Evolutionary conservation across 805 yeast genomes (phyloP).

Genomic region (Brettanomyces naardenensis): DNA sequence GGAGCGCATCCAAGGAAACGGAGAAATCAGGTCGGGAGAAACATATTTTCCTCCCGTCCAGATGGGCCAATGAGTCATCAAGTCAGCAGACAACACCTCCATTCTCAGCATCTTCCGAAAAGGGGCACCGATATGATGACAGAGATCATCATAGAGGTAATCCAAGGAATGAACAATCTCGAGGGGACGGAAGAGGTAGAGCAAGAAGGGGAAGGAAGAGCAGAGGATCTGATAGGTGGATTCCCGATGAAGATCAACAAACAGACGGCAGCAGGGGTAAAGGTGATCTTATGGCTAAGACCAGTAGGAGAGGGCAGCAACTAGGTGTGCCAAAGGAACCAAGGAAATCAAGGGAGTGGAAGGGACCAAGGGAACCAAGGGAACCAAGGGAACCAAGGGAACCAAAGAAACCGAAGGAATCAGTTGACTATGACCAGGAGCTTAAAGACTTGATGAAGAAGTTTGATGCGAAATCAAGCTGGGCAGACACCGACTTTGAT

Average conservation of each 20-base stretch:
- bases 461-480: constrained; percentile 4
- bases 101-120: not conserved
- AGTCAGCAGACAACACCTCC: constrained; percentile 1
- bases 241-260: too few species aligned
- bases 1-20: not conserved
- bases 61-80: constrained; percentile 4
- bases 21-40: not conserved
- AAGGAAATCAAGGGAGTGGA: not conserved
- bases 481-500: constrained; percentile 7
- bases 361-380: not conserved
- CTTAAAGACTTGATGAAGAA: constrained; percentile 10
- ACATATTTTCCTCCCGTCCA: constrained; percentile 3
- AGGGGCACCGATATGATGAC: not conserved
- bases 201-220: not conserved
- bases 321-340: not conserved
- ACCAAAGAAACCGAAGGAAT: not conserved
- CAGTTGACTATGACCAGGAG: constrained; percentile 7
- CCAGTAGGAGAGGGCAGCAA: not conserved
- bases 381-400: not conserved
- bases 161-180: not conserved
- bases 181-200: not conserved
- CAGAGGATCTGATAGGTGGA: not conserved
- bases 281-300: not conserved
- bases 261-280: not conserved
- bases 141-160: not conserved